Evolutionary conservation across 129 eudicot genomes (phyloP).

Genomic region (sunflower (Helianthus annuus)): HanXRQr2.0-SUNRISE NC_035446.2:73947319-73947818

Average conservation of each 20-base stretch:
- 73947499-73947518: constrained; percentile 94
- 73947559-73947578: background rate
- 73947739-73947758: constrained; percentile 85
- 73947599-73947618: too few species aligned
- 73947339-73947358: too few species aligned
- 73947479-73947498: constrained; percentile 62
- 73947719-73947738: constrained; percentile 75
- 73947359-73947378: too few species aligned
- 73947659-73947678: too few species aligned
- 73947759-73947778: constrained; percentile 75
- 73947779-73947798: constrained; percentile 42
- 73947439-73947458: too few species aligned
- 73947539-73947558: background rate
- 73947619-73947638: background rate
- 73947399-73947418: too few species aligned
- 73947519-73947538: background rate
- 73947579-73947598: too few species aligned
- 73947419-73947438: too few species aligned
- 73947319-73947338: too few species aligned
- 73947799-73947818: constrained; percentile 39
- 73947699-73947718: constrained; percentile 70
- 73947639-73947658: constrained; percentile 7
- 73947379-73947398: too few species aligned
- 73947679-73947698: constrained; percentile 54
- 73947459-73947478: constrained; percentile 32